phyloP scores from a whole-genome alignment of 257 asterid species.

The Solanum okadae region DNA sequence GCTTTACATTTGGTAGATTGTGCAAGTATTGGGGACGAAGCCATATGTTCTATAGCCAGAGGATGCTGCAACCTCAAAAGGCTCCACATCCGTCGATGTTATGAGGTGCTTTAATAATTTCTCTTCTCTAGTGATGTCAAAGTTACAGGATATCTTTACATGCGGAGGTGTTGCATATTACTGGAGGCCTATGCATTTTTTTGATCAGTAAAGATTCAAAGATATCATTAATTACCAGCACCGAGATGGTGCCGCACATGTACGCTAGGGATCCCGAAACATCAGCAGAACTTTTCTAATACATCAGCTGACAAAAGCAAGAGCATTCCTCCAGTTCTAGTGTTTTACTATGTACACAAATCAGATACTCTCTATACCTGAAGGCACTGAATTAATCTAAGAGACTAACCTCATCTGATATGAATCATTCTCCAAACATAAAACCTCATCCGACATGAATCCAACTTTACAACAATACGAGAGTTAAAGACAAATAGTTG shows the following conservation, averaged over 20 bases:
- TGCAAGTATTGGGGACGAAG: slow-evolving; percentile 74
- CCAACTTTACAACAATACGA: not conserved
- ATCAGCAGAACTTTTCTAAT: not conserved
- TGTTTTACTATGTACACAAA: not conserved
- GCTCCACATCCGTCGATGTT: slow-evolving; percentile 88
- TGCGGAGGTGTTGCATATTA: not conserved
- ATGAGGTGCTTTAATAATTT: slow-evolving; percentile 45
- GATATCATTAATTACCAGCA: not conserved
- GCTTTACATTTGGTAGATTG: slow-evolving; percentile 93
- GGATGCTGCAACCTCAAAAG: slow-evolving; percentile 75
- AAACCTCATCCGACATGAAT: not conserved
- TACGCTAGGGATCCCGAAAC: not conserved
- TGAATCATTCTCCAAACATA: not conserved
- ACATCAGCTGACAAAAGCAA: not conserved
- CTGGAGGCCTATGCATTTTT: not conserved
- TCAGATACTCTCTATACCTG: not conserved
- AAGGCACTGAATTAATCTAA: not conserved
- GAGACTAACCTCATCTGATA: not conserved
- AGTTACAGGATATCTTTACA: not conserved
- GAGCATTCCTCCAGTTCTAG: not conserved
- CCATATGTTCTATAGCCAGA: slow-evolving; percentile 66
- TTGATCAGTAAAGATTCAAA: not conserved
- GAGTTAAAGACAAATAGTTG: not conserved
- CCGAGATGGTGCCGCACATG: not conserved
- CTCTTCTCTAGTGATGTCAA: not conserved